Conservation (phyloP, 2,329 filamentous ascomycete species). For the Claviceps capensis region DNA sequence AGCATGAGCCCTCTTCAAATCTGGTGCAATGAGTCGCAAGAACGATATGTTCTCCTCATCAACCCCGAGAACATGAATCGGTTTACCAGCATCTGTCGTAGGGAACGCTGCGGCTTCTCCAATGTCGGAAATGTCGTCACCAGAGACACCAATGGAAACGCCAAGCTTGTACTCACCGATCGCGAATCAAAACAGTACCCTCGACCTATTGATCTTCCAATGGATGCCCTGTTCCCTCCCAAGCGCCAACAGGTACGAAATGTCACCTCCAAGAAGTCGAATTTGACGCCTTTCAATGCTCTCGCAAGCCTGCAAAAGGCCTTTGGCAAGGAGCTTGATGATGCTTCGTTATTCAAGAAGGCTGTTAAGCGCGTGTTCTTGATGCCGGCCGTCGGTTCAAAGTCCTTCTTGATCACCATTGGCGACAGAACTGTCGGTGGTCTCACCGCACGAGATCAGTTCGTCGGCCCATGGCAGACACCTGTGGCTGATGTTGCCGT, state of each 20-base stretch:
- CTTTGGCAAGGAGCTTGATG: conserved; percentile 38
- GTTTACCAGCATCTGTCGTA: conserved; percentile 55
- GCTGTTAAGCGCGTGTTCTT: conserved; percentile 71
- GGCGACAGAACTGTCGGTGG: conserved; percentile 87
- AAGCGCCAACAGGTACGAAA: conserved; percentile 67
- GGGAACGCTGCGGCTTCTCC: conserved; percentile 87
- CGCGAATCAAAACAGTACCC: conserved; percentile 62
- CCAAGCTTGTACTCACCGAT: conserved; percentile 69
- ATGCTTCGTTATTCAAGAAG: conserved; percentile 41
- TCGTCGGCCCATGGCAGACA: conserved; percentile 93
- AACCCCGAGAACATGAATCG: conserved; percentile 66
- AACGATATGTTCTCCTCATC: conserved; percentile 86
- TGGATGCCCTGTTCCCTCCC: conserved; percentile 79
- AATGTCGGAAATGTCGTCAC: conserved; percentile 69
- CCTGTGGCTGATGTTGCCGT: conserved; percentile 91
- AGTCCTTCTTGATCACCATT: conserved; percentile 94
- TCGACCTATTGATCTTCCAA: conserved; percentile 74
- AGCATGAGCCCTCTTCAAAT: conserved; percentile 95
- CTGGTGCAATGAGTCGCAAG: conserved; percentile 95
- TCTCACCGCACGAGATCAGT: conserved; percentile 77
- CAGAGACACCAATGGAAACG: conserved; percentile 45
- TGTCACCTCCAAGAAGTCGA: conserved; percentile 55
- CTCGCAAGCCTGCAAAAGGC: conserved; percentile 49
- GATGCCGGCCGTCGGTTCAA: conserved; percentile 85
- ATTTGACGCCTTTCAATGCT: conserved; percentile 60